phyloP scores from a whole-genome alignment of 352 stramenopile species.

The Globisporangium barbulae region DNA sequence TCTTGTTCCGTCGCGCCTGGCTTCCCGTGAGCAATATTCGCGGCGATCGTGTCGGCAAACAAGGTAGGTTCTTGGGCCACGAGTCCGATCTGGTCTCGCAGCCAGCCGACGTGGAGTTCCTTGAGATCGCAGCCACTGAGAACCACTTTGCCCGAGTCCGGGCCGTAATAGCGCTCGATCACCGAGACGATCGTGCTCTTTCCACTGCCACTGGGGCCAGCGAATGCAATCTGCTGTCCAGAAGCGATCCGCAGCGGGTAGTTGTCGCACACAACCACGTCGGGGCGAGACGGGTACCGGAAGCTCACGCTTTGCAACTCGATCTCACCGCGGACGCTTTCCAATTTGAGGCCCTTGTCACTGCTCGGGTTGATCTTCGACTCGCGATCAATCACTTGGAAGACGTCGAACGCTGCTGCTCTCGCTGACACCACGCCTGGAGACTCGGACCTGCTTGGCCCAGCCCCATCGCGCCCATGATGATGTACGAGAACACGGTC shows the following conservation, averaged over 20 bases:
- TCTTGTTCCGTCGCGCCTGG: constrained; percentile 64
- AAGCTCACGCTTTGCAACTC: constrained; percentile 46
- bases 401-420: constrained; percentile 40
- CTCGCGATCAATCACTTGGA: constrained; percentile 42
- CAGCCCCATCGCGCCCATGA: constrained; percentile 36
- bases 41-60: constrained; percentile 39
- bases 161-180: constrained; percentile 68
- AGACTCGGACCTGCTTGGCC: constrained; percentile 36
- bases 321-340: constrained; percentile 23
- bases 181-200: constrained; percentile 50
- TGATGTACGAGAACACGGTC: constrained; percentile 44
- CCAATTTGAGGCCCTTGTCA: constrained; percentile 24
- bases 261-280: constrained; percentile 27
- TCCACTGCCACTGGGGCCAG: constrained; percentile 41
- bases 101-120: constrained; percentile 72
- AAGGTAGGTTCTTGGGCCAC: constrained; percentile 81
- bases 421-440: constrained; percentile 36
- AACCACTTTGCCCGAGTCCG: constrained; percentile 36
- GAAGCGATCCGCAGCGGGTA: constrained; percentile 35
- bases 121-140: constrained; percentile 47
- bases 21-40: constrained; percentile 63
- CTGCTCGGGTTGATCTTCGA: constrained; percentile 45
- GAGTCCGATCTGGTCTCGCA: constrained; percentile 80
- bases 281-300: constrained; percentile 28
- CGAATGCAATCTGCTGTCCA: constrained; percentile 40